phyloP scores from a whole-genome alignment of 140 eudicot genomes.

The Cichorium intybus region DNA sequence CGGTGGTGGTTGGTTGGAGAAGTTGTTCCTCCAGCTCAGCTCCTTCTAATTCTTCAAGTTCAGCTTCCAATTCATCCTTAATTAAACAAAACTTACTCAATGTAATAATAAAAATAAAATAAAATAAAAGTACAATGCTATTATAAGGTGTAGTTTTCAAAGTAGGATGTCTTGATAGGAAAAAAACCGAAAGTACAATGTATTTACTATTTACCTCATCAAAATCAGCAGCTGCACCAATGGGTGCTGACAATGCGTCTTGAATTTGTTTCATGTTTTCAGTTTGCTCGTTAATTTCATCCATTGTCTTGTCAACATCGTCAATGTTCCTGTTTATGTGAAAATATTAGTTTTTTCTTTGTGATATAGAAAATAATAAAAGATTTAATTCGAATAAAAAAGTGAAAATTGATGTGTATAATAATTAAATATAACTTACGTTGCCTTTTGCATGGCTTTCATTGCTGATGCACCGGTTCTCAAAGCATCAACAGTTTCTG shows the following conservation, averaged over 20 bases:
- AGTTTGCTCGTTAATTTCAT: slow-evolving; percentile 38
- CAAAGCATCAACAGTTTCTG: slow-evolving; percentile 50
- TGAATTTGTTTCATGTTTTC: slow-evolving; percentile 42
- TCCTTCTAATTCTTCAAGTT: slow-evolving; percentile 73
- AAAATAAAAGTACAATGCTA: no score
- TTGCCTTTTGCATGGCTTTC: slow-evolving; percentile 51
- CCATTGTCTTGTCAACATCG: slow-evolving; percentile 35
- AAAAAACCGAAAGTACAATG: no score
- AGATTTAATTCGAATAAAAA: no score
- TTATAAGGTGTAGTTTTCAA: no score
- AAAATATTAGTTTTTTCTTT: no score
- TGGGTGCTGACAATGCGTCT: slow-evolving; percentile 37
- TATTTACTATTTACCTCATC: no score
- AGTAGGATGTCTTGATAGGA: no score
- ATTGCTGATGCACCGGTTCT: slow-evolving; percentile 57
- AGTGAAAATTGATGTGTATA: no score
- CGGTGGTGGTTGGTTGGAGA: slow-evolving; percentile 50
- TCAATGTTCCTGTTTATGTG: slow-evolving; percentile 27
- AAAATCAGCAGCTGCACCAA: slow-evolving; percentile 40
- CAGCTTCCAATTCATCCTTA: slow-evolving; percentile 82
- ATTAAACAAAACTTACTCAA: no score
- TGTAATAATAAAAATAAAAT: no score
- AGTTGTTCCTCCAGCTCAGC: slow-evolving; percentile 67
- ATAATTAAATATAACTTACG: slow-evolving; percentile 28
- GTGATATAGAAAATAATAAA: no score